Evolutionary conservation across 441 rosid species (phyloP).

Genomic region (Adansonia grandidieri): DNA sequence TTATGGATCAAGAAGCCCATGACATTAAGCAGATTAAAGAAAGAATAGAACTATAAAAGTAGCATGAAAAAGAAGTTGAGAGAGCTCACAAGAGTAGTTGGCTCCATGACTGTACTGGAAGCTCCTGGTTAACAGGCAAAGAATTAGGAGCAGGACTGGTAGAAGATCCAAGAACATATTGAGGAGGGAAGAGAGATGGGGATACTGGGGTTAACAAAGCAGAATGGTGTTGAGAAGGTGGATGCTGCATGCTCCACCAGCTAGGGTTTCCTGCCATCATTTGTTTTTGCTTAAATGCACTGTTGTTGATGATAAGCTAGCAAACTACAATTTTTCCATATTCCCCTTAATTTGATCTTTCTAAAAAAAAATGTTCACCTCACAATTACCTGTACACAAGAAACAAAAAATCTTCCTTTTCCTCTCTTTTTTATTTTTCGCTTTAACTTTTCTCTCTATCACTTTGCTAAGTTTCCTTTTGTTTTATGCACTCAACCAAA

Average conservation of each 20-base stretch:
- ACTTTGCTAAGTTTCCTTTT: constrained; percentile 44
- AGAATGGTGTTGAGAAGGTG: constrained; percentile 47
- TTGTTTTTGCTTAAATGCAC: constrained; percentile 27
- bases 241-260: constrained; percentile 57
- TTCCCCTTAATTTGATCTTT: constrained; percentile 9
- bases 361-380: constrained; percentile 13
- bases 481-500: constrained; percentile 48
- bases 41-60: not conserved
- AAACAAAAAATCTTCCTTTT: not conserved
- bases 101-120: constrained; percentile 49
- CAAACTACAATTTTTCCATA: constrained; percentile 22
- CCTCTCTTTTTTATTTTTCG: constrained; percentile 19
- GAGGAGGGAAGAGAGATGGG: constrained; percentile 35
- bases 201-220: constrained; percentile 40
- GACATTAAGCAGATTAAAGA: not conserved
- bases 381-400: not conserved
- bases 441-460: constrained; percentile 39
- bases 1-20: constrained; percentile 7
- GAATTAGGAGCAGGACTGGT: constrained; percentile 28
- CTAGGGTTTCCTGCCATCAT: constrained; percentile 87
- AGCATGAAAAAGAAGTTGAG: not conserved
- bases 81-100: constrained; percentile 45
- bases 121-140: constrained; percentile 31
- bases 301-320: not conserved
- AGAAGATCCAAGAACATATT: constrained; percentile 49